A percentile compares a stretch with the other conserved stretches of the same genome.
Evolutionary conservation across 306 rosid species (phyloP).

Genomic region (Leucaena leucocephala): DNA sequence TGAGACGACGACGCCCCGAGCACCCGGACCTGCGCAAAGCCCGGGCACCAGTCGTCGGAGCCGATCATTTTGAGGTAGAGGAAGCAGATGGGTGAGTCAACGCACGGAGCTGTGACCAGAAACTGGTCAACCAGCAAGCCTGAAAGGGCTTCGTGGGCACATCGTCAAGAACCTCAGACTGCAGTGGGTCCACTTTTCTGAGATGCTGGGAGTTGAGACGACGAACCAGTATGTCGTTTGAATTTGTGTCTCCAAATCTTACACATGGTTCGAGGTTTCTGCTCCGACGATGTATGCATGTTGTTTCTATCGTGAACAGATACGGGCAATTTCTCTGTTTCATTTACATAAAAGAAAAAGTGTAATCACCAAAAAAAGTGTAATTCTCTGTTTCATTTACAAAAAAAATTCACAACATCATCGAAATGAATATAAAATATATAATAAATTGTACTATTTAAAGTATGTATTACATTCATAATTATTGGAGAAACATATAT

Average conservation of each 20-base stretch:
- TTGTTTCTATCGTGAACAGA: conserved; percentile 62
- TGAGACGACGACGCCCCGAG: conserved; percentile 49
- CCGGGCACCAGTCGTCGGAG: conserved; percentile 78
- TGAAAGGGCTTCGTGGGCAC: conserved; percentile 75
- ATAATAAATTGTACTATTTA: neutral
- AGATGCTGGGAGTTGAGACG: conserved; percentile 64
- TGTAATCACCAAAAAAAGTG: too few species aligned
- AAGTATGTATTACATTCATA: neutral
- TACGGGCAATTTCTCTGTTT: conserved; percentile 67
- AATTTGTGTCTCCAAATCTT: conserved; percentile 77
- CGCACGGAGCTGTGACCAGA: conserved; percentile 61
- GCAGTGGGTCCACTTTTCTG: conserved; percentile 60
- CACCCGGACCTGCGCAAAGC: conserved; percentile 59
- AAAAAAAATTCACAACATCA: neutral
- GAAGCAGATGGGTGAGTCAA: conserved; percentile 66
- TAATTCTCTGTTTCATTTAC: conserved; percentile 41
- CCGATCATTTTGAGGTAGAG: conserved; percentile 70
- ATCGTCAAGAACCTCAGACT: conserved; percentile 64
- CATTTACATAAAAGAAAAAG: neutral
- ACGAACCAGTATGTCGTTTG: conserved; percentile 61
- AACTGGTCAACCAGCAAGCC: conserved; percentile 79
- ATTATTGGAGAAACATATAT: too few species aligned
- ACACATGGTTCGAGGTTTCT: conserved; percentile 67
- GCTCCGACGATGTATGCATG: conserved; percentile 87
- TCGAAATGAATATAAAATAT: neutral